Percentiles rank a stretch among this genome's conserved stretches.
Evolutionary conservation across 2,329 filamentous ascomycete species (phyloP).

Genomic region (Fusarium bulbicola): DNA sequence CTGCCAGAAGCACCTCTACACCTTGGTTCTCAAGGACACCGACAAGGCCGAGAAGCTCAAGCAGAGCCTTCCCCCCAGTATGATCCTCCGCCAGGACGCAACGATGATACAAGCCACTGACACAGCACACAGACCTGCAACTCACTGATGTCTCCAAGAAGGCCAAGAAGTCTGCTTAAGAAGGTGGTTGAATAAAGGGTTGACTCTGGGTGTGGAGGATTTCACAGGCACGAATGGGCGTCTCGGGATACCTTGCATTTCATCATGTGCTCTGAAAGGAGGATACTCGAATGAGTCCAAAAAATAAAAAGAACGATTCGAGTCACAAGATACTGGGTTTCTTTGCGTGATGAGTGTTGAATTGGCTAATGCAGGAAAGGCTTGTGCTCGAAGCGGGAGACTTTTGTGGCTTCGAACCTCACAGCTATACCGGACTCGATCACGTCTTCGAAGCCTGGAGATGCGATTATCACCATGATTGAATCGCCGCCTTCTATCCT

Average conservation of each 20-base stretch:
- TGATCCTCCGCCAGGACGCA: slow-evolving; percentile 49
- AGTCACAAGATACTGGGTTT: slow-evolving; percentile 37
- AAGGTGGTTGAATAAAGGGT: slow-evolving; percentile 40
- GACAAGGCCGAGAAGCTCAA: slow-evolving; percentile 99
- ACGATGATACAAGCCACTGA: not conserved
- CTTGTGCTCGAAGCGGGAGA: slow-evolving; percentile 38
- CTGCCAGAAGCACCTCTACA: slow-evolving; percentile 96
- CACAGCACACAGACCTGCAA: slow-evolving; percentile 54
- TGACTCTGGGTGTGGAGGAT: slow-evolving; percentile 45
- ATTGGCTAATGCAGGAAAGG: slow-evolving; percentile 38
- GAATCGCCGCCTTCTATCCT: slow-evolving; percentile 50
- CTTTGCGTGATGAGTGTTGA: slow-evolving; percentile 17
- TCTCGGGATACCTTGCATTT: slow-evolving; percentile 66
- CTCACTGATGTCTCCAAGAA: slow-evolving; percentile 68
- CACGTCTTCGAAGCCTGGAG: slow-evolving; percentile 48
- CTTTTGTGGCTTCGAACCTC: slow-evolving; percentile 26
- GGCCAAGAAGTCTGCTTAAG: slow-evolving; percentile 47
- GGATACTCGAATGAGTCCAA: slow-evolving; percentile 51
- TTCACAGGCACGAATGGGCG: slow-evolving; percentile 59
- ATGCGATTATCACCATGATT: slow-evolving; percentile 54
- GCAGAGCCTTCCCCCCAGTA: slow-evolving; percentile 98
- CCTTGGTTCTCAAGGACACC: slow-evolving; percentile 95
- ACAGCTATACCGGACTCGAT: slow-evolving; percentile 42
- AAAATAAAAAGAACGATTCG: slow-evolving; percentile 48
- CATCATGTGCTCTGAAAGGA: slow-evolving; percentile 53